Evolutionary conservation across 768 basidiomycete genomes (phyloP), one percentile per base, ranked within the genome.

Genomic region (Mycena floridula): DNA sequence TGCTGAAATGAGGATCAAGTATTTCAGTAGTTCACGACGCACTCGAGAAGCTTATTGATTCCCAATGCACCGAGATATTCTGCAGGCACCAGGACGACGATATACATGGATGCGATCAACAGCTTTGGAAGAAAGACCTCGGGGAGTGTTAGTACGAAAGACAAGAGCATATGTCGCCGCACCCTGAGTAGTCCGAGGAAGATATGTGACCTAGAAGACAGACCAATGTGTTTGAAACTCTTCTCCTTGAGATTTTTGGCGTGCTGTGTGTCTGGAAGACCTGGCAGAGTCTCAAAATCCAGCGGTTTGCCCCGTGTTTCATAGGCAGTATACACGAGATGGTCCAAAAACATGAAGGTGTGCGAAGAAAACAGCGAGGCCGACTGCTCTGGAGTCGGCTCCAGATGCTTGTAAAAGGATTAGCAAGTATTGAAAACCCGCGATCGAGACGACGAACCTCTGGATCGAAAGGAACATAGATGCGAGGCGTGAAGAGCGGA

Each of bases 401-500:
- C 41, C 3, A 55, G 53, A 35, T 60, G 47, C 57, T 62, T 37
- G 24, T 23, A 9, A 26, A 25, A 15, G 26, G 25, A n/a, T 50
- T 50, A 28, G 30, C 20, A 22, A 38, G 12, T 56, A 22, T 37
- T 3, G 7, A 36, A 26, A 2, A 13, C 32, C 16, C 9, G 37
- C 12, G 5, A 1, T 7, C 20, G 35, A n/a, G 16, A 16, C 12
- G 51, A 54, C 13, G 35, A 25, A 64, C 70, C 55, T 63, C 52
- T 2, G 70, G 66, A 46, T 77, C 67, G 12, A 67, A 56, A 0
- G 76, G 74, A 3, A 66, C 51, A 52, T 77, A 77, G 23, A 54
- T 55, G n/a, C 69, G 56, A 2, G 76, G 76, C 8, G 60, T 55
- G 37, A 70, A 41, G 9, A 76, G 55, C 4, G 77, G 76, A 9